Evolutionary conservation across 2,329 filamentous ascomycete species (phyloP).

Genomic region (Colletotrichum sp.): DNA sequence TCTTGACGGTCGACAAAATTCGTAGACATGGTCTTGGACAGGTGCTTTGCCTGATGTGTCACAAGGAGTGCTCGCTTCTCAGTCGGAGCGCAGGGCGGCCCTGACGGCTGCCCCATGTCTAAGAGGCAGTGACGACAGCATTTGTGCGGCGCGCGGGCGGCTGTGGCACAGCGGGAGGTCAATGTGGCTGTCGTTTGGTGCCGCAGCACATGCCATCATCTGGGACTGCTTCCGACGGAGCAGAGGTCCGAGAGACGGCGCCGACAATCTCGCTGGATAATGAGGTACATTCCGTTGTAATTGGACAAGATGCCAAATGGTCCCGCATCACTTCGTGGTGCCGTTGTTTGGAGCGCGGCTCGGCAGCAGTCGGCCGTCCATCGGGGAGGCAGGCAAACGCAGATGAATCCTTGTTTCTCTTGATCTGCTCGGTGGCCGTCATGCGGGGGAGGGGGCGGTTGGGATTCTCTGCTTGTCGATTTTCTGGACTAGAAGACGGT

Average conservation of each 20-base stretch:
- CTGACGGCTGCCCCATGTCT: background rate
- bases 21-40: background rate
- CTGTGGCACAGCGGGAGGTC: slow-evolving; percentile 1
- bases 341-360: background rate
- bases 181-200: slow-evolving; percentile 9
- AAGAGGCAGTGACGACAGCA: background rate
- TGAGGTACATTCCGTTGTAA: background rate
- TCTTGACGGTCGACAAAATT: background rate
- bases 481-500: background rate
- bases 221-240: background rate
- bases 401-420: background rate
- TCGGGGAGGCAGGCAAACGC: background rate
- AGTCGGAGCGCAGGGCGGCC: background rate
- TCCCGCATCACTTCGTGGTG: background rate
- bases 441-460: background rate
- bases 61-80: background rate
- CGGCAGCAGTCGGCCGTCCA: background rate
- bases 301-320: background rate
- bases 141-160: background rate
- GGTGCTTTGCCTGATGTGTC: background rate
- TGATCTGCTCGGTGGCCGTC: background rate
- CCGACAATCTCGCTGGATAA: background rate
- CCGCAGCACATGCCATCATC: background rate
- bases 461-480: background rate
- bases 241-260: background rate